Conservation (phyloP, 2,329 filamentous ascomycete genomes). For the Myotisia sp. region DNA sequence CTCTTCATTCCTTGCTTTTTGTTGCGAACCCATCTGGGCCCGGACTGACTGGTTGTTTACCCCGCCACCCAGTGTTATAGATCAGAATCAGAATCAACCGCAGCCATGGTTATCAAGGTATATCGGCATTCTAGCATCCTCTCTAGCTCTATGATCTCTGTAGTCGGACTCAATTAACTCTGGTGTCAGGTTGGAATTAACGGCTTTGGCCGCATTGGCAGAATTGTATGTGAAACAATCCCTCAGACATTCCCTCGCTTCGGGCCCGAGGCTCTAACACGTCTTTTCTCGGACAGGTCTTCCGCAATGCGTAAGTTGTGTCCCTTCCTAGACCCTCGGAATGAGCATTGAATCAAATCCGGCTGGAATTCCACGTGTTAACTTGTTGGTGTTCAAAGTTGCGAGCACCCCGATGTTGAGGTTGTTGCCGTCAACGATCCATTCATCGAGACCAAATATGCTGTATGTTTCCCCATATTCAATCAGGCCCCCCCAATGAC, state of each 20-base stretch:
- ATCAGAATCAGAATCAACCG: conserved; percentile 7
- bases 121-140: conserved; percentile 2
- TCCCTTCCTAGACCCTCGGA: too few species aligned
- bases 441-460: conserved; percentile 96
- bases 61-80: conserved; percentile 6
- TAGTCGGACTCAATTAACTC: conserved; percentile 15
- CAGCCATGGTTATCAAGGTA: conserved; percentile 14
- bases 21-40: too few species aligned
- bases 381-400: too few species aligned
- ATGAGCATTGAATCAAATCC: too few species aligned
- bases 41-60: conserved; percentile 3
- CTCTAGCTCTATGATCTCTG: not conserved
- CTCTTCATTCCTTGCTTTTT: too few species aligned
- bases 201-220: conserved; percentile 98
- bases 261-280: too few species aligned
- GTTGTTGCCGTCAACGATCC: conserved; percentile 97
- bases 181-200: conserved; percentile 80
- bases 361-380: not conserved
- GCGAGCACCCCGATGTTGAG: conserved; percentile 78
- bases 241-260: conserved; percentile 1
- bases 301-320: conserved; percentile 77
- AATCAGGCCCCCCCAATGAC: conserved; percentile 6
- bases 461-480: conserved; percentile 52
- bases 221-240: conserved; percentile 49
- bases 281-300: conserved; percentile 54